phyloP scores from a whole-genome alignment of 176 grass and related monocot genomes.

The Triticum urartu region DNA sequence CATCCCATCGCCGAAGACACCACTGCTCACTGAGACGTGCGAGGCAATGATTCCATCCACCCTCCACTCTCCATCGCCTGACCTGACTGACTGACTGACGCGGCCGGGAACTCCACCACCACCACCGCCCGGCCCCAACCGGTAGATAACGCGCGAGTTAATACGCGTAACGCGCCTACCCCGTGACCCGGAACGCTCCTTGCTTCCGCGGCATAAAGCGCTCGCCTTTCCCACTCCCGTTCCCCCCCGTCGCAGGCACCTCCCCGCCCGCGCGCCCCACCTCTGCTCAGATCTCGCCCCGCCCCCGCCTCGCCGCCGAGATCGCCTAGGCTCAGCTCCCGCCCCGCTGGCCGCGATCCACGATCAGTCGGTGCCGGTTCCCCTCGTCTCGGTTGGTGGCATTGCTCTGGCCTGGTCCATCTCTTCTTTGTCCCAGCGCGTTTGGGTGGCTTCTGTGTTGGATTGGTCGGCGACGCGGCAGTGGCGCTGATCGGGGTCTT shows the following conservation, averaged over 20 bases:
- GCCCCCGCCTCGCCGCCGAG: constrained; percentile 1
- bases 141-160: constrained; percentile 46
- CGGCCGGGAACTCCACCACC: background rate
- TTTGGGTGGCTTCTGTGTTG: background rate
- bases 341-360: background rate
- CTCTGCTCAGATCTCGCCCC: constrained; percentile 30
- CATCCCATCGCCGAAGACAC: background rate
- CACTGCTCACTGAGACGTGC: background rate
- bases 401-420: constrained; percentile 17
- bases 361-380: background rate
- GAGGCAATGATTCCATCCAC: constrained; percentile 32
- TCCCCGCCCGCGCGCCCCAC: background rate
- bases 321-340: background rate
- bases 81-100: too few species aligned
- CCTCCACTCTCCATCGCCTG: background rate
- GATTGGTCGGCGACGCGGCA: background rate
- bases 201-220: constrained; percentile 33
- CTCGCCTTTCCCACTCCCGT: background rate
- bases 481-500: background rate
- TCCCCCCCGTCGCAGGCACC: background rate
- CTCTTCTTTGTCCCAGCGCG: background rate
- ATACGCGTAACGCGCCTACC: constrained; percentile 36
- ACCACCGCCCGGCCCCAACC: background rate
- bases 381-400: background rate
- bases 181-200: constrained; percentile 44